phyloP scores from a whole-genome alignment of 148 eudicot genomes.

The Rhododendron williamsianum region DNA sequence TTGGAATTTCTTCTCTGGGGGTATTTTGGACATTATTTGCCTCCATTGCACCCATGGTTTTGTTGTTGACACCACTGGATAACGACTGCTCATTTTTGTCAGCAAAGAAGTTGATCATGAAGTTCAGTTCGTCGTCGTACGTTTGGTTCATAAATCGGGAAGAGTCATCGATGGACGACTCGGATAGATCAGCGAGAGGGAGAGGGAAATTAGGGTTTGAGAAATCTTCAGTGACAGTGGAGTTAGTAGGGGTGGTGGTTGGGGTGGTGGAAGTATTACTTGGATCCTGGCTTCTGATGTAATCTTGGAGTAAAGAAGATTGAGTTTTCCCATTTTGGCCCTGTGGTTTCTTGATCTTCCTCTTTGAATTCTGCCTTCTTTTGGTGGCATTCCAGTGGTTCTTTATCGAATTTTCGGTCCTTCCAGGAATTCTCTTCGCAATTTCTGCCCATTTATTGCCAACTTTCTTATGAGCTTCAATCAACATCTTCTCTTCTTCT shows the following conservation, averaged over 20 bases:
- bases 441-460: conserved; percentile 88
- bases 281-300: conserved; percentile 33
- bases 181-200: conserved; percentile 10
- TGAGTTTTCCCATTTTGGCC: conserved; percentile 10
- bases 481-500: conserved; percentile 61
- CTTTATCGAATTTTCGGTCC: conserved; percentile 71
- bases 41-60: background rate
- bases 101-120: conserved; percentile 37
- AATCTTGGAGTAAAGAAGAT: conserved; percentile 49
- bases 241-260: conserved; percentile 11
- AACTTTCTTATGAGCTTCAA: conserved; percentile 43
- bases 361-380: conserved; percentile 54
- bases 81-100: conserved; percentile 4
- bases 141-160: conserved; percentile 21
- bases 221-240: conserved; percentile 16
- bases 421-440: conserved; percentile 54
- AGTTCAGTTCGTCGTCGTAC: conserved; percentile 40
- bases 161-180: conserved; percentile 23
- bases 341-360: conserved; percentile 35
- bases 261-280: background rate
- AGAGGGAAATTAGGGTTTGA: conserved; percentile 1
- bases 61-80: background rate
- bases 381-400: conserved; percentile 92
- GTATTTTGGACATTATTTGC: background rate
- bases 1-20: conserved; percentile 3